Percentiles rank a stretch among this genome's conserved stretches.
Evolutionary conservation across 2,329 filamentous ascomycete genomes (phyloP).

Genomic region (Fusarium nisikadoi): DNA sequence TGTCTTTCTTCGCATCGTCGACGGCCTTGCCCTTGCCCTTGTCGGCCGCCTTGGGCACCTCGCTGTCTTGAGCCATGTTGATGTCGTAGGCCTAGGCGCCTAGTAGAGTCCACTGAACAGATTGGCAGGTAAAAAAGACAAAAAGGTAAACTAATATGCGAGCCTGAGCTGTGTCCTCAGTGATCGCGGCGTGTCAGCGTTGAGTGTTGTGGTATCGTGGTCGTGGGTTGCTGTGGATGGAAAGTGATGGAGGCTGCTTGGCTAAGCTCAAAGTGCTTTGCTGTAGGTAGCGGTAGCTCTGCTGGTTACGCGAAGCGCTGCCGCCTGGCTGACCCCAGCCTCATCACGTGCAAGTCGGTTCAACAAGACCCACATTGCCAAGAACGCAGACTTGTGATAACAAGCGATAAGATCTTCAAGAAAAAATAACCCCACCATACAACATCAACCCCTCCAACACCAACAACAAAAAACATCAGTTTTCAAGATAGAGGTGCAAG

Average conservation of each 20-base stretch:
- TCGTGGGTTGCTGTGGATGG: slow-evolving; percentile 47
- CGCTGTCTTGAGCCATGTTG: slow-evolving; percentile 93
- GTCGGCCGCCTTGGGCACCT: slow-evolving; percentile 83
- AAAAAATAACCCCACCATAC: slow-evolving; percentile 46
- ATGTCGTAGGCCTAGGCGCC: slow-evolving; percentile 48
- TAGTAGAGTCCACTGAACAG: slow-evolving; percentile 40
- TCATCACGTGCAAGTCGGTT: slow-evolving; percentile 46
- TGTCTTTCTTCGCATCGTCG: slow-evolving; percentile 76
- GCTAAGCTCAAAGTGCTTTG: slow-evolving; percentile 51
- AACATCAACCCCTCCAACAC: slow-evolving; percentile 39
- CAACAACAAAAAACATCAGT: slow-evolving; percentile 1
- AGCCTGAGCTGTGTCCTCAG: slow-evolving; percentile 14
- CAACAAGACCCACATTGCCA: neutral
- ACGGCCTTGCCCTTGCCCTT: slow-evolving; percentile 97
- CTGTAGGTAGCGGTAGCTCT: slow-evolving; percentile 45
- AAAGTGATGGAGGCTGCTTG: slow-evolving; percentile 52
- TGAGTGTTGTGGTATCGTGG: slow-evolving; percentile 36
- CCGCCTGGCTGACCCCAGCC: slow-evolving; percentile 51
- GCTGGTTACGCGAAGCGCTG: slow-evolving; percentile 59
- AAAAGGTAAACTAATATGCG: slow-evolving; percentile 3
- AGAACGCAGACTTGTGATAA: neutral
- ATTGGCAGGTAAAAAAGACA: slow-evolving; percentile 23
- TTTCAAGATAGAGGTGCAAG: neutral
- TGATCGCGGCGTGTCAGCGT: slow-evolving; percentile 18
- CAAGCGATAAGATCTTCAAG: slow-evolving; percentile 47